Evolutionary conservation across 768 basidiomycete genomes (phyloP).

Genomic region (Strobilomyces echinocephalus): DNA sequence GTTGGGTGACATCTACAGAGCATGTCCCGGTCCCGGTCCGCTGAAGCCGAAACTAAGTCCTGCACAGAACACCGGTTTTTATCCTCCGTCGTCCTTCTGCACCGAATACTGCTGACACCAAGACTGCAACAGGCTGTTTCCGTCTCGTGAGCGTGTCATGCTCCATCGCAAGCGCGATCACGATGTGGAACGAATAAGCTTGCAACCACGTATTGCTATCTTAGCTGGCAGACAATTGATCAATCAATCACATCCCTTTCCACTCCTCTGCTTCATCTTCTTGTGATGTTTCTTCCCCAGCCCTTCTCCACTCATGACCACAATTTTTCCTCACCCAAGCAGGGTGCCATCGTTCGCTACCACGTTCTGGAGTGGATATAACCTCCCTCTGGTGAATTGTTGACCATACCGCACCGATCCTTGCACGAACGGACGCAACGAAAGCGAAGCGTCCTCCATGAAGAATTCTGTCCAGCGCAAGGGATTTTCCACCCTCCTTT

Average conservation of each 20-base stretch:
- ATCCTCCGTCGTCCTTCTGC: constrained; percentile 32
- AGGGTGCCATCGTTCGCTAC: constrained; percentile 77
- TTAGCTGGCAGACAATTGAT: no score
- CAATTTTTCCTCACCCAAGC: constrained; percentile 36
- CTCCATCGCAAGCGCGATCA: constrained; percentile 73
- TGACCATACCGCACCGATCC: constrained; percentile 53
- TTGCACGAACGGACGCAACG: constrained; percentile 60
- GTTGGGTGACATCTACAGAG: constrained; percentile 63
- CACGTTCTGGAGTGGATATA: constrained; percentile 82
- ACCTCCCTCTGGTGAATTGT: constrained; percentile 55
- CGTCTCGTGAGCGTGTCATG: constrained; percentile 63
- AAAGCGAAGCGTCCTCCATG: constrained; percentile 44
- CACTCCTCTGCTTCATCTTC: constrained; percentile 86
- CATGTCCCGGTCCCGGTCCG: constrained; percentile 29
- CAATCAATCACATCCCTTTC: constrained; percentile 79
- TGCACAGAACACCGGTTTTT: constrained; percentile 67
- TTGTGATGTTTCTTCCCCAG: constrained; percentile 82
- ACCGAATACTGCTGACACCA: constrained; percentile 5
- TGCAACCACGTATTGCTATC: background rate
- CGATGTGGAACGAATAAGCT: constrained; percentile 59
- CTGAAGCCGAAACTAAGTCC: constrained; percentile 1
- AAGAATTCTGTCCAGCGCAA: constrained; percentile 86
- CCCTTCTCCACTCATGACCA: constrained; percentile 37
- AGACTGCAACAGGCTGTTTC: constrained; percentile 73
- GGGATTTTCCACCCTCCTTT: constrained; percentile 48